A percentile compares a stretch with the other conserved stretches of the same genome.
Conservation (phyloP, 2,329 filamentous ascomycete genomes). For the Juglanconis sp. region DNA sequence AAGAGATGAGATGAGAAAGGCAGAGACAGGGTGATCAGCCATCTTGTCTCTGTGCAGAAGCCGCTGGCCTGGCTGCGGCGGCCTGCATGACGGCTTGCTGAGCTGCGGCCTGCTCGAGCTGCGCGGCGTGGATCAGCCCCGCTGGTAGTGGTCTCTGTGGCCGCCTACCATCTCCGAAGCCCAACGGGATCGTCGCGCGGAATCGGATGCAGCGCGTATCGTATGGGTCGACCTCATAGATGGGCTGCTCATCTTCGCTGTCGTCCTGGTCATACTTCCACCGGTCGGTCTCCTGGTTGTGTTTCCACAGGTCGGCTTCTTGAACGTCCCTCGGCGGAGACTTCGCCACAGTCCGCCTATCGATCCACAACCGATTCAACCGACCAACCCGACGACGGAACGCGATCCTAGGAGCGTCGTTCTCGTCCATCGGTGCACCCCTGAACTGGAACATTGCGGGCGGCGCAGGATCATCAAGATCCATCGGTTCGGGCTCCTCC, state of each 20-base stretch:
- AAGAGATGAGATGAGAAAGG: neutral
- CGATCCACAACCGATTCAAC: constrained; percentile 81
- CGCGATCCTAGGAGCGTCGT: constrained; percentile 49
- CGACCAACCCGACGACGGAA: constrained; percentile 84
- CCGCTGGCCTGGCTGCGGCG: constrained; percentile 15
- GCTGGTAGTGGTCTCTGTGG: constrained; percentile 32
- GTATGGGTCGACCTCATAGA: constrained; percentile 73
- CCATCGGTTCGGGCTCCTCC: constrained; percentile 42
- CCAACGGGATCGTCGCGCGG: constrained; percentile 55
- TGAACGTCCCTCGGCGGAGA: constrained; percentile 41
- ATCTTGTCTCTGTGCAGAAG: constrained; percentile 17
- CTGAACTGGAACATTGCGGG: constrained; percentile 45
- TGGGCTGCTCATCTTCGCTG: constrained; percentile 71
- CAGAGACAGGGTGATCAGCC: neutral
- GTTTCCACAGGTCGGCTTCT: constrained; percentile 26
- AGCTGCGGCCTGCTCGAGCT: constrained; percentile 2
- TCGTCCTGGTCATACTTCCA: constrained; percentile 90
- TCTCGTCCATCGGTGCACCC: constrained; percentile 38
- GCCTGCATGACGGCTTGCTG: constrained; percentile 16
- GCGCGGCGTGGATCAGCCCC: constrained; percentile 25
- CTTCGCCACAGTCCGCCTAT: constrained; percentile 67
- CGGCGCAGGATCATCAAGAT: constrained; percentile 44
- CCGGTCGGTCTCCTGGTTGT: constrained; percentile 53
- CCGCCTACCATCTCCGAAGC: constrained; percentile 25
- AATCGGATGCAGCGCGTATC: constrained; percentile 59